Evolutionary conservation across 2,329 filamentous ascomycete genomes (phyloP), one percentile per base, ranked within the genome.

Genomic region (Verticillium zaregamsianum): DNA sequence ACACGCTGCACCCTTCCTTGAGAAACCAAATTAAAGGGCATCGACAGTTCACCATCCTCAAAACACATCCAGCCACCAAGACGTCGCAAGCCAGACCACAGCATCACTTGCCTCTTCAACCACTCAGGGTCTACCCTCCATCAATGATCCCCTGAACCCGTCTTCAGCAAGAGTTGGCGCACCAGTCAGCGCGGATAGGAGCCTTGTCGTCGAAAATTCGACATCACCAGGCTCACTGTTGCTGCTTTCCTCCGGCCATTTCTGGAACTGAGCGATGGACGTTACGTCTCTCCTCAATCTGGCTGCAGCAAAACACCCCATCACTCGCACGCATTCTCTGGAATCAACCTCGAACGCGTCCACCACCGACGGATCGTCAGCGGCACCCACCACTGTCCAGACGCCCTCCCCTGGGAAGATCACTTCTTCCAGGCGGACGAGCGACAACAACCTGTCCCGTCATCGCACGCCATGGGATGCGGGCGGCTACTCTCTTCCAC

Each of bases 391-490:
- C 8, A 33, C 54, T 20, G 35, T 49, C 12, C 57, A 56, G 7
- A 60, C 63, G 32, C 39, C 63, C 35, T 66, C 63, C 55, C 59
- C 59, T 33, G 61, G 63, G 62, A 65, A 64, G 63, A 63, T 20
- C 31, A 23, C 52, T 49, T 60, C 55, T 57, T 65, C 61, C 45
- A 65, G 61, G 63, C 58, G 63, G 59, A 61, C 63, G 40, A 65
- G 61, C 63, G 61, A 66, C 61, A 32, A 33, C 11, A 25, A 59
- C 59, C 55, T 59, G 59, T 57, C 64, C 49, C 61, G 64, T 58
- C 77, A 69, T 63, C 77, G 81, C 61, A 82, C 74, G 45, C 81
- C 81, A 59, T 85, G 82, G 82, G 79, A 82, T 63, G 81, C 77
- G 20, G 78, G 76, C 37, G 81, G 80, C 52, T 83, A 81, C 64